Evolutionary conservation across 768 basidiomycete species (phyloP).

Genomic region (Erythrobasidium yunnanense): DNA sequence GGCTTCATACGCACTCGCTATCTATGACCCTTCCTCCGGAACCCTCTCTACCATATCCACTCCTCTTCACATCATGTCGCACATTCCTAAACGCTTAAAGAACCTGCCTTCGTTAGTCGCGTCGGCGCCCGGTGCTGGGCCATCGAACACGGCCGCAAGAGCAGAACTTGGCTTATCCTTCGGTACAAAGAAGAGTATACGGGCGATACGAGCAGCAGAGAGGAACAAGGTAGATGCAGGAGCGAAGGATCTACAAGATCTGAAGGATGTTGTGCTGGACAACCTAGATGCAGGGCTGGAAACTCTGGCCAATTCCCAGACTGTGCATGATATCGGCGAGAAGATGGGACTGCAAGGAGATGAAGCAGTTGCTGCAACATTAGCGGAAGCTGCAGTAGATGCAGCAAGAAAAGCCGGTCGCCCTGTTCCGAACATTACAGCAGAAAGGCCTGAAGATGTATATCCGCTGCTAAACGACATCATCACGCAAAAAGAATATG

Average conservation of each 20-base stretch:
- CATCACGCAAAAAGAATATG: conserved; percentile 71
- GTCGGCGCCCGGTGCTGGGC: background rate
- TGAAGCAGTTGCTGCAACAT: conserved; percentile 21
- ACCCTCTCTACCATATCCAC: conserved; percentile 15
- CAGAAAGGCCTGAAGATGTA: conserved; percentile 57
- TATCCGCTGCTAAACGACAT: conserved; percentile 53
- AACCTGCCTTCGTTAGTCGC: conserved; percentile 7
- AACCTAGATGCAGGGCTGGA: conserved; percentile 64
- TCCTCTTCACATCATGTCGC: conserved; percentile 26
- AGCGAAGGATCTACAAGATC: conserved; percentile 48
- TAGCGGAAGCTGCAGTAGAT: conserved; percentile 59
- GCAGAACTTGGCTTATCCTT: conserved; percentile 77
- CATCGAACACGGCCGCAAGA: background rate
- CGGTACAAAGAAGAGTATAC: conserved; percentile 87
- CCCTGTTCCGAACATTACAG: conserved; percentile 62
- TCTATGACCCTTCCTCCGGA: conserved; percentile 27
- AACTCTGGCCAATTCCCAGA: conserved; percentile 47
- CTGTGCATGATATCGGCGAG: background rate
- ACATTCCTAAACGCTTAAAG: conserved; percentile 23
- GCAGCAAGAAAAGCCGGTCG: conserved; percentile 52
- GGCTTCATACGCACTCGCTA: conserved; percentile 13
- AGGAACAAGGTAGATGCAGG: conserved; percentile 78
- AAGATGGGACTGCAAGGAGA: background rate
- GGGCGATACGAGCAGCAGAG: conserved; percentile 69
- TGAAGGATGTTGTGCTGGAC: conserved; percentile 56